Conservation (phyloP, 257 asterid species). For the Nicotiana noctiflora region DNA sequence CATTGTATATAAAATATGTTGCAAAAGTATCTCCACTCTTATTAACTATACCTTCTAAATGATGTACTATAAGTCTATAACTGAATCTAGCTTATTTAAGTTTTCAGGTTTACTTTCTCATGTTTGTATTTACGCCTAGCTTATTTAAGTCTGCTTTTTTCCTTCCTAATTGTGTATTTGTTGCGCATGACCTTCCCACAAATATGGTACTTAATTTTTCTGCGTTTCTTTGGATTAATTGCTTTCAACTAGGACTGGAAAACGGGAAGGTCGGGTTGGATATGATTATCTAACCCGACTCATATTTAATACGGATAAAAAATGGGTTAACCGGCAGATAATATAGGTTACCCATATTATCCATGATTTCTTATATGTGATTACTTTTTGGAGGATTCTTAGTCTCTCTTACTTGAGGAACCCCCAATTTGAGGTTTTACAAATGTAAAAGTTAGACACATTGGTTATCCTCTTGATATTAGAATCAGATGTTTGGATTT, state of each 20-base stretch:
- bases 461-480: neutral
- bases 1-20: neutral
- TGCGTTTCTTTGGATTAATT: neutral
- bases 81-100: neutral
- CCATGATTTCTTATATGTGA: too few species aligned
- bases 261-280: too few species aligned
- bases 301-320: too few species aligned
- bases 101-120: neutral
- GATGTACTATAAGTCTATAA: neutral
- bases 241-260: neutral
- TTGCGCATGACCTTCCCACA: neutral
- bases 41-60: neutral
- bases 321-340: too few species aligned
- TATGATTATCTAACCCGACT: too few species aligned
- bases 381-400: too few species aligned
- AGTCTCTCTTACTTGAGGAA: neutral
- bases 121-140: neutral
- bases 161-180: neutral
- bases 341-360: too few species aligned
- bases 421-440: too few species aligned
- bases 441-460: too few species aligned
- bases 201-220: neutral
- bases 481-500: neutral
- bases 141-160: neutral
- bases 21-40: neutral